A percentile compares a stretch with the other conserved stretches of the same genome.
Conservation (phyloP, 495 filamentous ascomycete genomes). For the Friedmanniomyces endolithicus region DNA sequence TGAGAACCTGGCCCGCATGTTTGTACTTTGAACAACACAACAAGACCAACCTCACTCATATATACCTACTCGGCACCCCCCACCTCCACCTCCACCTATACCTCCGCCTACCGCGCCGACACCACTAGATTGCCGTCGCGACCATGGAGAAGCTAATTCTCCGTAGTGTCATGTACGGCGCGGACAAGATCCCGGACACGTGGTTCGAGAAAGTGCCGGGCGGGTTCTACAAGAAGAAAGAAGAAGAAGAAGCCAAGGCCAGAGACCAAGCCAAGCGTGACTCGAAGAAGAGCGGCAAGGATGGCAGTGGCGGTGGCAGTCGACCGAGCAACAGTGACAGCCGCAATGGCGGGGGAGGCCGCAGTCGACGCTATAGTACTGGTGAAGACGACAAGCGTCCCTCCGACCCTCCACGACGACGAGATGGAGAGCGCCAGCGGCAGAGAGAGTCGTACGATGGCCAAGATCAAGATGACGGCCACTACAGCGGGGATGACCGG, state of each 20-base stretch:
- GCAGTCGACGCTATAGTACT: conserved; percentile 8
- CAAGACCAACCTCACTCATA: neutral
- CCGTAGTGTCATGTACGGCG: conserved; percentile 22
- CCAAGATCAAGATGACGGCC: conserved; percentile 4
- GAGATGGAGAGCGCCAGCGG: neutral
- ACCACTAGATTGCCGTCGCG: neutral
- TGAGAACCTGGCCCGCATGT: too few species aligned
- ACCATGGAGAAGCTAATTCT: conserved; percentile 21
- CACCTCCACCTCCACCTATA: neutral
- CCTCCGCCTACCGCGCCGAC: neutral
- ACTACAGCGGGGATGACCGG: conserved; percentile 12
- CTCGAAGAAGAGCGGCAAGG: neutral
- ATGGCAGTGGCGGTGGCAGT: neutral
- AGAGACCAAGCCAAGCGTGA: neutral
- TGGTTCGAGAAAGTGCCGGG: conserved; percentile 29
- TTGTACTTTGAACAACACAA: too few species aligned
- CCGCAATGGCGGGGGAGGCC: neutral
- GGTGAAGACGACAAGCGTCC: conserved; percentile 6
- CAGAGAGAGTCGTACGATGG: conserved; percentile 14
- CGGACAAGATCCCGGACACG: conserved; percentile 29
- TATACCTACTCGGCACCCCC: neutral
- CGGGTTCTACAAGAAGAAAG: conserved; percentile 26
- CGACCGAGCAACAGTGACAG: conserved; percentile 5
- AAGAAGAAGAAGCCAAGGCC: conserved; percentile 3
- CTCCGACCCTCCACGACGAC: neutral